Evolutionary conservation across 1,284 basidiomycete species (phyloP).

Genomic region (Ganoderma lingzhi): DNA sequence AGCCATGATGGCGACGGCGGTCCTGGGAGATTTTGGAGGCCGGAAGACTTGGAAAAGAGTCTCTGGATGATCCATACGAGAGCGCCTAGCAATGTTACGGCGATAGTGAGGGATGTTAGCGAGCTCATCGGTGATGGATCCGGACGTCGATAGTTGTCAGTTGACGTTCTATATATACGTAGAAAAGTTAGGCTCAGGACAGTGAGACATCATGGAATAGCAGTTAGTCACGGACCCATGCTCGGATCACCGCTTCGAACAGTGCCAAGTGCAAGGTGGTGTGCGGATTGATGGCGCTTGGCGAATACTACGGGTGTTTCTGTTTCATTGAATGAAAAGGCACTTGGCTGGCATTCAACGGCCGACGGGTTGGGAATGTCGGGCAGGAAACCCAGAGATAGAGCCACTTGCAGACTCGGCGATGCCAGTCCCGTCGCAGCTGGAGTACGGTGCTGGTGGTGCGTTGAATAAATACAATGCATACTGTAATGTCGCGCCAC

Average conservation of each 20-base stretch:
- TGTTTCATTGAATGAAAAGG: too few species aligned
- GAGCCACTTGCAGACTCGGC: too few species aligned
- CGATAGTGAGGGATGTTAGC: neutral
- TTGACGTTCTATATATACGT: neutral
- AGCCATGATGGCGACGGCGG: neutral
- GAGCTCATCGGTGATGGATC: neutral
- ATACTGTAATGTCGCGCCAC: neutral
- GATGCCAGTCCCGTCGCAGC: too few species aligned
- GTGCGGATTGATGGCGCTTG: neutral
- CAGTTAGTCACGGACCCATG: too few species aligned
- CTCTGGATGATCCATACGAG: neutral
- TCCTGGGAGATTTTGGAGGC: slow-evolving; percentile 1
- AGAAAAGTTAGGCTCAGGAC: neutral
- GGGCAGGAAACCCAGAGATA: neutral
- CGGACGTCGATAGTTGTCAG: too few species aligned
- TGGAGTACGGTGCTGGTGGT: too few species aligned
- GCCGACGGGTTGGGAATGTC: slow-evolving; percentile 3
- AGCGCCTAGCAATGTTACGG: neutral
- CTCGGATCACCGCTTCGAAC: neutral
- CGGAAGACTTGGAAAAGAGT: neutral
- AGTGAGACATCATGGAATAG: neutral
- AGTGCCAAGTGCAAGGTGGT: neutral
- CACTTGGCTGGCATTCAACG: neutral
- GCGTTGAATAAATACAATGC: too few species aligned
- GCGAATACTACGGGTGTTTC: too few species aligned